Conservation (phyloP, 148 eudicot species). For the Beta vulgaris region DNA sequence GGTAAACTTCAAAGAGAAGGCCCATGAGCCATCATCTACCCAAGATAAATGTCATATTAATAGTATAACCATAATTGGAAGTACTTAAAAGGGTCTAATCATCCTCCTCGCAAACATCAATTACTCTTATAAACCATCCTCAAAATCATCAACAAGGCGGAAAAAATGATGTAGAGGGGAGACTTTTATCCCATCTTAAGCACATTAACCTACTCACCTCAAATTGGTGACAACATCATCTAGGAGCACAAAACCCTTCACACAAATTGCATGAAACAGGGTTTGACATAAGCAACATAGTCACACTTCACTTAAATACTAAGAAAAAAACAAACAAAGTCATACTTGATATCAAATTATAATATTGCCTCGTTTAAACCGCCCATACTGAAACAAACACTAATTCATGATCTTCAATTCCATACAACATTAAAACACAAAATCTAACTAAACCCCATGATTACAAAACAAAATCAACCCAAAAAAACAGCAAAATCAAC, state of each 20-base stretch:
- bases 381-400: slow-evolving; percentile 1
- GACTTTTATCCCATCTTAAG: neutral
- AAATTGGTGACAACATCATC: slow-evolving; percentile 30
- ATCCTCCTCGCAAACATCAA: neutral
- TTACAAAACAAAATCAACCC: neutral
- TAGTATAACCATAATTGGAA: neutral
- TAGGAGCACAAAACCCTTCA: slow-evolving; percentile 30
- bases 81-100: neutral
- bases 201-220: slow-evolving; percentile 11
- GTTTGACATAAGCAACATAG: slow-evolving; percentile 14
- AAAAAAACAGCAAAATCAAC: neutral
- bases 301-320: slow-evolving; percentile 8
- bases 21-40: neutral
- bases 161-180: neutral
- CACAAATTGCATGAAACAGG: slow-evolving; percentile 30
- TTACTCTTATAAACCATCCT: neutral
- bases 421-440: slow-evolving; percentile 9
- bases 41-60: neutral
- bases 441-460: slow-evolving; percentile 20
- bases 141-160: neutral
- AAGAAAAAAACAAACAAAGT: neutral
- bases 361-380: slow-evolving; percentile 8
- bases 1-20: neutral
- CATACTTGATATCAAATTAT: slow-evolving; percentile 18
- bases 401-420: slow-evolving; percentile 12